Percentiles rank a stretch among this genome's conserved stretches.
Evolutionary conservation across 352 stramenopile species (phyloP).

Genomic region (Globisporangium carolinianum): DNA sequence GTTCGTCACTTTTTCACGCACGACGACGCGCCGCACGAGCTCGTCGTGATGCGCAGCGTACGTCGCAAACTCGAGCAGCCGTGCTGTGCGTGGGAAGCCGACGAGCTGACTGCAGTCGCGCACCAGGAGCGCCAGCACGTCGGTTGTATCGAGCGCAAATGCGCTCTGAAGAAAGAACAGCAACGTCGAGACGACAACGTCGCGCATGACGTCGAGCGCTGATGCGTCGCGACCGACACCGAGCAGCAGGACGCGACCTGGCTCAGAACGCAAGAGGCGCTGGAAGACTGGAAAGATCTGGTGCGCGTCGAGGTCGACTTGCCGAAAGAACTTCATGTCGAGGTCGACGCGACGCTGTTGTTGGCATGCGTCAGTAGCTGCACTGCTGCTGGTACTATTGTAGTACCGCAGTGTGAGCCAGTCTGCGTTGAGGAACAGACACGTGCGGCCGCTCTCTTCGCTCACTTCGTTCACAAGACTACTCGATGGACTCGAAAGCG

Average conservation of each 20-base stretch:
- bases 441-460: slow-evolving; percentile 31
- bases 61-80: slow-evolving; percentile 24
- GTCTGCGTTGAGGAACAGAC: slow-evolving; percentile 19
- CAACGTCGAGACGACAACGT: slow-evolving; percentile 25
- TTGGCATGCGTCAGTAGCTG: not conserved
- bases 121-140: slow-evolving; percentile 5
- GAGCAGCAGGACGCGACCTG: slow-evolving; percentile 32
- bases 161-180: slow-evolving; percentile 40
- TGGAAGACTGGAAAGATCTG: slow-evolving; percentile 37
- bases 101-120: slow-evolving; percentile 17
- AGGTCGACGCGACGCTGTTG: slow-evolving; percentile 4
- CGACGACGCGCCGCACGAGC: not conserved
- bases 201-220: slow-evolving; percentile 16
- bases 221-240: slow-evolving; percentile 18
- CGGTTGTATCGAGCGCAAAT: slow-evolving; percentile 25
- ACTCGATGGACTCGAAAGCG: not conserved
- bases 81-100: slow-evolving; percentile 17
- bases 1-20: slow-evolving; percentile 12
- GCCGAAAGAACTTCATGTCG: slow-evolving; percentile 21
- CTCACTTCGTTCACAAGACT: slow-evolving; percentile 18
- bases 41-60: slow-evolving; percentile 12
- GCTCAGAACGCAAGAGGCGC: slow-evolving; percentile 33
- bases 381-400: not conserved
- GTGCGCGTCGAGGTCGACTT: slow-evolving; percentile 30
- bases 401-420: slow-evolving; percentile 1